These are phyloP conservation scores for Lycium ferocissimum DNA, from an alignment of 257 asterid species.

Conservation along the genomic window DNA sequence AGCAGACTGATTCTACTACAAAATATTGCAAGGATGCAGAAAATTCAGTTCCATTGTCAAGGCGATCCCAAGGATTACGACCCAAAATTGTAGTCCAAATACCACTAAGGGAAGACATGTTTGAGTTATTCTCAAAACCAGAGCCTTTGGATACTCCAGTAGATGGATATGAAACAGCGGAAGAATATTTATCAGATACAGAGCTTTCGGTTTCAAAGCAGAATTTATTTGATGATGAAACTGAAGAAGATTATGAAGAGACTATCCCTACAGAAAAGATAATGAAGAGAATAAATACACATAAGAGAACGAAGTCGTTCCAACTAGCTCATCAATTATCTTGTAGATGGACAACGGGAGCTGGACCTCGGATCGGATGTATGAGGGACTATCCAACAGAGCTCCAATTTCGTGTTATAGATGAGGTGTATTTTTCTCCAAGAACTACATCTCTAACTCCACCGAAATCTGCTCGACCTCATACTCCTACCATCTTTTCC, in stretches of 20 bases:
- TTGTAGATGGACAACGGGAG: constrained; percentile 93
- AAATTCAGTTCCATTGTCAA: constrained; percentile 29
- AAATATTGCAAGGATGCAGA: constrained; percentile 46
- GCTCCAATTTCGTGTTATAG: constrained; percentile 73
- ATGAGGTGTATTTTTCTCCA: constrained; percentile 79
- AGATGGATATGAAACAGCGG: constrained; percentile 82
- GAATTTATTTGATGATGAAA: constrained; percentile 57
- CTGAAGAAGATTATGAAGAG: constrained; percentile 52
- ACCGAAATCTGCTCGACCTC: constrained; percentile 35
- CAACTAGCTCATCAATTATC: constrained; percentile 79
- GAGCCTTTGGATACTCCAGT: constrained; percentile 41
- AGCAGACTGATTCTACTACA: constrained; percentile 6
- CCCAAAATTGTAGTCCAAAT: constrained; percentile 70
- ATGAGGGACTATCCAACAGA: constrained; percentile 87
- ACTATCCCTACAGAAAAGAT: constrained; percentile 66
- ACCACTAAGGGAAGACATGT: constrained; percentile 48
- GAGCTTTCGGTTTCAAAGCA: constrained; percentile 64
- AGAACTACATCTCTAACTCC: constrained; percentile 49
- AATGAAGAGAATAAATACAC: constrained; percentile 67
- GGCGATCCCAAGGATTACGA: constrained; percentile 48
- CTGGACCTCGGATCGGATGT: constrained; percentile 92
- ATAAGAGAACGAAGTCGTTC: constrained; percentile 69
- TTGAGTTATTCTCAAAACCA: constrained; percentile 50
- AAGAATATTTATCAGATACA: constrained; percentile 66
- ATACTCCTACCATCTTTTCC: constrained; percentile 20